Base-by-base conservation (phyloP, 1,139 yeast genomes). In the Scheffersomyces titani region DNA sequence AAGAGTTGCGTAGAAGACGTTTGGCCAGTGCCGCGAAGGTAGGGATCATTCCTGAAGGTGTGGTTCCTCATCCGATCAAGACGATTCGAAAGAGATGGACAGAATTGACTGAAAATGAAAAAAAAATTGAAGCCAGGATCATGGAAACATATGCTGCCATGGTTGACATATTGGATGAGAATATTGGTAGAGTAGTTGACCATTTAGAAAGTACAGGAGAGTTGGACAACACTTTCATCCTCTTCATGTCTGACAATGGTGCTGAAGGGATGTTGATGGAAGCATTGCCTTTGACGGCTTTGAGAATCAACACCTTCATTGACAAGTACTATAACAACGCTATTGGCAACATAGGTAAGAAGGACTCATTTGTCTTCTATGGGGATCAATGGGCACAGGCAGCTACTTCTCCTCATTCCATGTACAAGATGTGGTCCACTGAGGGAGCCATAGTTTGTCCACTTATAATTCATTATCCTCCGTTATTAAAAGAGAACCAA, bases 331-430 rank as follows among this genome's bases (percentile, higher is more conserved):
- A 75, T 66, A 69, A 83, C 65, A 84, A 84, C 62, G 57, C 71
- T 1, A 65, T 69, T 36, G 83, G 78, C 2, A 84, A 83, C 64
- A 74, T 84, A 57, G 88, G 88, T 4, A 75, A 74, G 46, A 61
- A 63, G 51, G 71, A 83, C 60, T 81, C 86, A 1, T 84, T 82
- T 63, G 78, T 76, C 7, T 80, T 79, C 75, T 84, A 84, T 60
- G 81, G 83, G 1, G 86, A 84, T 57, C 81, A 84, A 63, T 84
- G 88, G 88, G 88, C 88, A 0, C 87, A 84, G 61, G 88, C 87
- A n/a, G 85, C 87, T 5, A 83, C 87, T 19, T 85, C 87, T 2
- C 87, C 87, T 4, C 72, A 78, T 48, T 72, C 77, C 55, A 80
- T 81, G 80, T 82, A 76, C 65, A 84, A 83, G 62, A 73, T 72